Conservation (phyloP, 2,329 filamentous ascomycete species). For the Samsoniella hepiali region DNA sequence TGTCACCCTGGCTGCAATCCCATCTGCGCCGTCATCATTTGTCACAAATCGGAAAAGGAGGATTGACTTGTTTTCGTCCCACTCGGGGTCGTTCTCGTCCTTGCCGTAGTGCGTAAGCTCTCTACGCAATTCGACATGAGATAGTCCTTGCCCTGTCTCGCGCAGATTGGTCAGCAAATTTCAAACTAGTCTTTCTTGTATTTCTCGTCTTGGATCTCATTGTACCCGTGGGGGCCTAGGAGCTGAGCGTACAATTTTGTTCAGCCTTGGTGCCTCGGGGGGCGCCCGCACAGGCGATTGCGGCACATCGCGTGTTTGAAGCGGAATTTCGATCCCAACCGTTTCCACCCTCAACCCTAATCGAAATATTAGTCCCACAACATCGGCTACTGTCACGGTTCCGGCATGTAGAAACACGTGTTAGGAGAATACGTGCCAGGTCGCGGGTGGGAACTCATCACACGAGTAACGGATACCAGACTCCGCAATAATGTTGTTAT, state of each 20-base stretch:
- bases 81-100: too few species aligned
- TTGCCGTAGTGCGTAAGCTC: conserved; percentile 8
- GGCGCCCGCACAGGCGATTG: conserved; percentile 12
- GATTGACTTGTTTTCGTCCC: neutral
- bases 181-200: too few species aligned
- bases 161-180: too few species aligned
- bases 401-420: neutral
- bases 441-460: conserved; percentile 30
- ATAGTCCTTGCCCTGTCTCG: neutral
- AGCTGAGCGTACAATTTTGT: conserved; percentile 21
- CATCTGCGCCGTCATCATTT: neutral
- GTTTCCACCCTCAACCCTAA: conserved; percentile 27
- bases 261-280: conserved; percentile 20
- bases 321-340: neutral
- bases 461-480: conserved; percentile 27
- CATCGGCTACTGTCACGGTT: neutral
- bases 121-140: neutral
- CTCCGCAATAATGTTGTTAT: neutral
- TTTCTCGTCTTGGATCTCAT: too few species aligned
- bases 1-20: neutral
- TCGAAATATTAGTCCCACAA: neutral
- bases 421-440: conserved; percentile 18
- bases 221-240: too few species aligned
- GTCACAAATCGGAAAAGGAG: neutral
- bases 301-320: conserved; percentile 22